phyloP scores from a whole-genome alignment of 2,329 filamentous ascomycete species.

The Sphaerulina vaccinii region DNA sequence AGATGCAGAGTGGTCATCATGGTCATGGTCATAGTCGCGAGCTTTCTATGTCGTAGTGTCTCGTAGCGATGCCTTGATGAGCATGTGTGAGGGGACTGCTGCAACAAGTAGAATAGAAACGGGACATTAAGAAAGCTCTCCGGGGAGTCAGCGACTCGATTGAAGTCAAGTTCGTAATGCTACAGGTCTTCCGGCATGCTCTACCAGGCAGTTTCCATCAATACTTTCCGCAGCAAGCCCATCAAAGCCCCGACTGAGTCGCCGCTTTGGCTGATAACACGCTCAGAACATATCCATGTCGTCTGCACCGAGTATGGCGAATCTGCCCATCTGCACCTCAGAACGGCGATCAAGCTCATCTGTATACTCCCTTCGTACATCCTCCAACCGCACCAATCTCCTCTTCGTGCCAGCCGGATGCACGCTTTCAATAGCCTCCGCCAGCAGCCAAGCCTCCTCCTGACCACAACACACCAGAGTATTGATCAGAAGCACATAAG shows the following conservation, averaged over 20 bases:
- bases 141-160: too few species aligned
- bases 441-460: conserved; percentile 78
- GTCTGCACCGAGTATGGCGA: conserved; percentile 62
- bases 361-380: conserved; percentile 86
- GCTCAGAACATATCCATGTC: conserved; percentile 35
- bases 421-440: conserved; percentile 50
- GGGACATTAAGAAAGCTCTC: too few species aligned
- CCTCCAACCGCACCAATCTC: conserved; percentile 78
- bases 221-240: too few species aligned
- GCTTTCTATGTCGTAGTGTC: not conserved
- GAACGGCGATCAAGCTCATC: conserved; percentile 83
- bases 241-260: too few species aligned
- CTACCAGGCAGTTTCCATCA: too few species aligned
- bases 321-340: conserved; percentile 84
- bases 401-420: conserved; percentile 52
- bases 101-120: too few species aligned
- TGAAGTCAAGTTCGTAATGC: too few species aligned
- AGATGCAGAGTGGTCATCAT: conserved; percentile 32
- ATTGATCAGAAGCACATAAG: conserved; percentile 91
- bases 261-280: too few species aligned
- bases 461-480: conserved; percentile 80
- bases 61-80: too few species aligned
- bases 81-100: too few species aligned
- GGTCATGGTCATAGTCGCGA: not conserved
- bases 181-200: too few species aligned